Evolutionary conservation across 768 basidiomycete genomes (phyloP).

Genomic region (Dioszegia crocea): DNA sequence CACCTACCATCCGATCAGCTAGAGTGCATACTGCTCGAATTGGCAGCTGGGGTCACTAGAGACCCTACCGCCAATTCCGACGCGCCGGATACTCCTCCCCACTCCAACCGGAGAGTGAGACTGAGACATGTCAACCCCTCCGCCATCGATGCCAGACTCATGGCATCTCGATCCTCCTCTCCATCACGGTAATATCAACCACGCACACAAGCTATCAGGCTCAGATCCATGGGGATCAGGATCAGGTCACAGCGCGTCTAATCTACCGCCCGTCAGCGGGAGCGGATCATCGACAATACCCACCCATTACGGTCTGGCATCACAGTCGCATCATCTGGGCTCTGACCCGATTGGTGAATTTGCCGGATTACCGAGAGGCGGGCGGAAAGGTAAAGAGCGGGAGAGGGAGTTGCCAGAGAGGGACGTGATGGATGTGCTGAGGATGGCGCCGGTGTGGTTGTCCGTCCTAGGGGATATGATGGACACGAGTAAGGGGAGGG

Average conservation of each 20-base stretch:
- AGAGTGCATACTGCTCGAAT: no score
- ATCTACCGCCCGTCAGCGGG: neutral
- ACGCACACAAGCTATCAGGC: neutral
- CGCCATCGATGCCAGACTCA: neutral
- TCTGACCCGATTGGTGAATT: neutral
- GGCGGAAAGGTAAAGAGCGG: constrained; percentile 7
- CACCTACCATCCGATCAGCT: no score
- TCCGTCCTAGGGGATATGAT: constrained; percentile 23
- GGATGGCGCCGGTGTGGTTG: constrained; percentile 3
- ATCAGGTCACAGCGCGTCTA: constrained; percentile 12
- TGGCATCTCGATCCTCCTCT: neutral
- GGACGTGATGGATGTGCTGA: neutral
- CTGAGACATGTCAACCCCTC: neutral
- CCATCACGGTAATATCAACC: neutral
- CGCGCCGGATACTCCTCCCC: neutral
- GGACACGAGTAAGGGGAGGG: constrained; percentile 43
- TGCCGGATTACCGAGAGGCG: neutral
- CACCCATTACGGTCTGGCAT: neutral
- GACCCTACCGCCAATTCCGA: neutral
- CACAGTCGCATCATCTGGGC: neutral
- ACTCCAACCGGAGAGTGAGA: no score
- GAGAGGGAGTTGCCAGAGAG: neutral
- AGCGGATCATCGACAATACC: constrained; percentile 19
- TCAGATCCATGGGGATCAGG: constrained; percentile 23
- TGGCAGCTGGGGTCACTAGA: no score